Base-by-base conservation (phyloP, 441 rosid genomes). In the Macaranga tanarius region DNA sequence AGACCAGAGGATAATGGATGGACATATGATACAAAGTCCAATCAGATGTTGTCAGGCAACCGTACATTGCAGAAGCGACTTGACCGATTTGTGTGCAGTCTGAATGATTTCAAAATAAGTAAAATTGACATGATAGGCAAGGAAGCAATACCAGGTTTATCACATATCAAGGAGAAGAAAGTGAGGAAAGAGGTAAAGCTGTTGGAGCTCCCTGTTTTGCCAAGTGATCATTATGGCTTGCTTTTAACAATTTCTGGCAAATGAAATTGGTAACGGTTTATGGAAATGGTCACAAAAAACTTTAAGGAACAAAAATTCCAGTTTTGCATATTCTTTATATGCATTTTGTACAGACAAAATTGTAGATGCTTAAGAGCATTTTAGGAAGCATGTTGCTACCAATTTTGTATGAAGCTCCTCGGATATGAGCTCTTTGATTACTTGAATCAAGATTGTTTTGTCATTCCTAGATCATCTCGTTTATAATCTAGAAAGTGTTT, bases 201-300 rank as follows among this genome's bases (percentile, higher is more conserved):
- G 77, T 60, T 95, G 73, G 91, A 85, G 82, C 94, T 95, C 28
- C 99, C 99, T 2, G 98, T 95, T 76, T 78, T 92, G 81, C 98
- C 99, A 19, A 92, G 99, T 57, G 97, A 95, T 78, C 99, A 95
- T 76, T 95, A 88, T 63, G 99, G 98, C 59, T 78, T 95, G 86
- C 90, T 95, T 71, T 82, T 95, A 64, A 89, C 97, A 34, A 73
- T 95, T 77, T 82, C 72, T 34, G 71, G 65, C 38, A 31, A 34
- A 74, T 84, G 77, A 76, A 57, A 55, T 71, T 58, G 54, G 34
- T 45, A 5, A 34, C 6, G 48, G 26, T 48, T 50, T 8, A 25
- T 7, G n/a, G 9, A 52, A 38, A 31, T 45, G 65, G 54, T 73
- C 42, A 19, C n/a, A 2, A n/a, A 38, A 12, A 67, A 59, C 72